Evolutionary conservation across 495 filamentous ascomycete genomes (phyloP).

Genomic region (Annulohypoxylon maeteangense): DNA sequence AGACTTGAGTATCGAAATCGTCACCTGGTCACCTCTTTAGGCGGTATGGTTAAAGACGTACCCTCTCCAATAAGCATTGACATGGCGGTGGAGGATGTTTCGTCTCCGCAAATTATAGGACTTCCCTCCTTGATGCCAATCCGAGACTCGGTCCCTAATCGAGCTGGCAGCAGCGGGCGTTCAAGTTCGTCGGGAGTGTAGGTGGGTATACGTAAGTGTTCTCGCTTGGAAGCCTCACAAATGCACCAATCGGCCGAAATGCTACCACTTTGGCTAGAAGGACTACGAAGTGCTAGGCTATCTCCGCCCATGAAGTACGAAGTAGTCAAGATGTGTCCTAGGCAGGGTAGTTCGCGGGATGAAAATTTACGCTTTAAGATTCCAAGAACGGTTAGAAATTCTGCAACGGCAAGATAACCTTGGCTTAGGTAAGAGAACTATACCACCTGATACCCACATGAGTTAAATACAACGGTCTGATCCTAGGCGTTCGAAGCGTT

Average conservation of each 20-base stretch:
- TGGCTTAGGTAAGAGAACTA: conserved; percentile 3
- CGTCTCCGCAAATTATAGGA: not conserved
- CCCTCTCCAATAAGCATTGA: conserved; percentile 1
- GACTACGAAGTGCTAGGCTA: conserved; percentile 5
- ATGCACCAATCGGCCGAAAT: conserved; percentile 27
- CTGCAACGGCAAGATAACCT: not conserved
- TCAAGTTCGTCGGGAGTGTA: not conserved
- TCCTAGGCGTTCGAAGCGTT: not conserved
- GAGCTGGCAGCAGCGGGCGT: not conserved
- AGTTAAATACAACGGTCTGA: not conserved
- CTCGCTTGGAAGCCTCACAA: not conserved
- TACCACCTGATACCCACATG: not conserved
- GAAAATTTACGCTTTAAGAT: conserved; percentile 5
- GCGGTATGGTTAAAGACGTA: not conserved
- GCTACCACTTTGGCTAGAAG: conserved; percentile 2
- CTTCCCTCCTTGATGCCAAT: not conserved
- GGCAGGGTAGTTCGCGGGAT: not conserved
- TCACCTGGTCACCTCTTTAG: not conserved
- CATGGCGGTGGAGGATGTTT: not conserved
- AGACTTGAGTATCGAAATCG: not conserved
- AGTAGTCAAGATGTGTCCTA: not conserved
- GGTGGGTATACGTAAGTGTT: not conserved
- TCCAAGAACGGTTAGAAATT: not conserved
- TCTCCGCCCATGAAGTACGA: not conserved
- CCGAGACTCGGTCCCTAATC: not conserved